Conservation (phyloP, 345 rosid species). For the Salix viminalis region DNA sequence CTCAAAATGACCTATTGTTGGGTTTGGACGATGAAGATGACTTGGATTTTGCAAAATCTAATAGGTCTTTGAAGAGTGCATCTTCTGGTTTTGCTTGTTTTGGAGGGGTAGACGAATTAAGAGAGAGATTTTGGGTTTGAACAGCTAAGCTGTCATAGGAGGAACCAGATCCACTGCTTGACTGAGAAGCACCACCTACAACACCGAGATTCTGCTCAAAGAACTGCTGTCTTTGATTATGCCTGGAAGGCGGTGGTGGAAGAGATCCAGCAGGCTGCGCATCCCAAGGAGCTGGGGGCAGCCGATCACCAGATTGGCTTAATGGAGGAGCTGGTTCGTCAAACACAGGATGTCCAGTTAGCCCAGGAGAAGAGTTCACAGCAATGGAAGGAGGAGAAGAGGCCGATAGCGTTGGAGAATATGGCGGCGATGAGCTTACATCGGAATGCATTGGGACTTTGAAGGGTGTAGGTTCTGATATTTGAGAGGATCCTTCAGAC, state of each 20-base stretch:
- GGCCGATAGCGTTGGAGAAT: constrained; percentile 27
- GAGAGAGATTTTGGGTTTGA: constrained; percentile 62
- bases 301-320: constrained; percentile 48
- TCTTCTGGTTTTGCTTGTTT: constrained; percentile 73
- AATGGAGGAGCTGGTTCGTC: constrained; percentile 45
- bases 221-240: constrained; percentile 69
- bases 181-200: constrained; percentile 24
- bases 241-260: constrained; percentile 75
- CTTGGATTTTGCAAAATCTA: constrained; percentile 87
- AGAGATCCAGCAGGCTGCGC: constrained; percentile 32
- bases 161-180: constrained; percentile 50
- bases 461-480: constrained; percentile 29
- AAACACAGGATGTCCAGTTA: constrained; percentile 42
- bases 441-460: constrained; percentile 29
- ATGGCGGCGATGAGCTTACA: constrained; percentile 38
- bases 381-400: constrained; percentile 20
- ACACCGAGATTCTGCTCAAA: constrained; percentile 35
- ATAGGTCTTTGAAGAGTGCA: constrained; percentile 79
- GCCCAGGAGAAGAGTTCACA: constrained; percentile 20
- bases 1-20: constrained; percentile 60
- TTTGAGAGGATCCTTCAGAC: constrained; percentile 41
- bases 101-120: constrained; percentile 44
- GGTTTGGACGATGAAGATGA: constrained; percentile 68
- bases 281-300: constrained; percentile 83
- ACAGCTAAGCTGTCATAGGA: constrained; percentile 56